Evolutionary conservation across 495 filamentous ascomycete genomes (phyloP).

Genomic region (Penicillium angulare): DNA sequence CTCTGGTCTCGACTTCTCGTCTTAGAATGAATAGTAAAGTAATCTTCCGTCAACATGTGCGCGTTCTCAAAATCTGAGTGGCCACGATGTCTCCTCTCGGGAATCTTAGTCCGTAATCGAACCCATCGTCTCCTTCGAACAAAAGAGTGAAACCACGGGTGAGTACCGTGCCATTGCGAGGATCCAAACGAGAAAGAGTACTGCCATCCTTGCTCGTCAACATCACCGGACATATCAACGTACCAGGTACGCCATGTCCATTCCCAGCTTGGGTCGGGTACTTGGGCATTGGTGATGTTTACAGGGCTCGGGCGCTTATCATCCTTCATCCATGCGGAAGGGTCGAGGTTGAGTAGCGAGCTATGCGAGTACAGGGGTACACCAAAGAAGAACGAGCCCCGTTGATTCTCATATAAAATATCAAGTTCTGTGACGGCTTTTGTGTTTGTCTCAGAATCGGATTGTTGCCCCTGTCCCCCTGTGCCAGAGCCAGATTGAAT

Average conservation of each 20-base stretch:
- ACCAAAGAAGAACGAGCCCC: conserved; percentile 83
- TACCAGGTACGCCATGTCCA: conserved; percentile 97
- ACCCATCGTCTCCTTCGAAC: conserved; percentile 89
- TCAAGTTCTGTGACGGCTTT: conserved; percentile 60
- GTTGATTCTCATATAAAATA: conserved; percentile 91
- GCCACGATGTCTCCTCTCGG: conserved; percentile 20
- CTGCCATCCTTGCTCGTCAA: conserved; percentile 93
- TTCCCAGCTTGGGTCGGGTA: conserved; percentile 93
- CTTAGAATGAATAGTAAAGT: conserved; percentile 75
- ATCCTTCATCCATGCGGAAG: conserved; percentile 78
- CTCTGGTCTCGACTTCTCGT: conserved; percentile 41
- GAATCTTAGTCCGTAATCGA: conserved; percentile 66
- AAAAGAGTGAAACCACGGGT: conserved; percentile 90
- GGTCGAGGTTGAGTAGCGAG: conserved; percentile 85
- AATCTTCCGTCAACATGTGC: conserved; percentile 74
- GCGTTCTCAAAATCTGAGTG: conserved; percentile 40
- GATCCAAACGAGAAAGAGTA: conserved; percentile 85
- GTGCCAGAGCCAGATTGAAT: conserved; percentile 13
- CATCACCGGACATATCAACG: conserved; percentile 82
- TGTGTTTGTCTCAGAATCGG: conserved; percentile 1
- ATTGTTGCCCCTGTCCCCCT: conserved; percentile 17
- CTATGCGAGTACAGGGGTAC: conserved; percentile 82
- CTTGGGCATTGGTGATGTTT: conserved; percentile 84
- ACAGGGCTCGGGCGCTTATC: conserved; percentile 72
- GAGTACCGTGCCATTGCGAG: conserved; percentile 88